Base-by-base conservation (phyloP, 108 stramenopile genomes). In the Nitzschia sp. region DNA sequence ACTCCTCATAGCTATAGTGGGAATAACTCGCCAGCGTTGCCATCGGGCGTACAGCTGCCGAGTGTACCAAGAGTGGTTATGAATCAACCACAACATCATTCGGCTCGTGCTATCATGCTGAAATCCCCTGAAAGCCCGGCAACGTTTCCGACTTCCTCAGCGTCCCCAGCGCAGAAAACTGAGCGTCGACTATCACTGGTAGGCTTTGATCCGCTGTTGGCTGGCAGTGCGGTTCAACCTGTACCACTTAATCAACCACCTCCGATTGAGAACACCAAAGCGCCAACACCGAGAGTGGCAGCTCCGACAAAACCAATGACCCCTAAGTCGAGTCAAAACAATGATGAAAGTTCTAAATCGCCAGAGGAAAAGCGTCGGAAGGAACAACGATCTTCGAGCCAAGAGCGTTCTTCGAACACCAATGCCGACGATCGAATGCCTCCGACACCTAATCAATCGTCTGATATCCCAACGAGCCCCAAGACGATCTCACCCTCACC, bases 151-250 rank as follows among this genome's bases (percentile, higher is more conserved):
- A 59, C n/a, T 32, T n/a, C 2, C 30, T 15, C 31, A 33, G n/a
- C 3, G 31, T 33, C 28, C 21, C 29, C 29, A 33, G 15, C 21
- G 28, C 58, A 28, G 28, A 31, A n/a, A 59, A 34, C 3, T n/a
- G 21, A 9, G 38, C n/a, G n/a, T 15, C 13, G 58, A 34, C 25
- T 33, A 17, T 59, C 58, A 1, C 34, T 59, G 31, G 58, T 33
- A 1, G 58, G 58, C n/a, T 59, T 59, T 33, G 58, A 59, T 34
- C 58, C 58, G 19, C 8, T 59, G 58, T 34, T 59, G 3, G 54
- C 18, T 1, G 31, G 58, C n/a, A 29, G 29, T 19, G n/a, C 51
- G 18, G 15, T 45, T 45, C 19, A 8, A 53, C 6, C 58, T 19
- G 33, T 18, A n/a, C 29, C 58, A 33, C 31, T 29, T 30, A n/a